Conservation (phyloP, 2,329 filamentous ascomycete genomes). For the Aspergillus aculeatus region DNA sequence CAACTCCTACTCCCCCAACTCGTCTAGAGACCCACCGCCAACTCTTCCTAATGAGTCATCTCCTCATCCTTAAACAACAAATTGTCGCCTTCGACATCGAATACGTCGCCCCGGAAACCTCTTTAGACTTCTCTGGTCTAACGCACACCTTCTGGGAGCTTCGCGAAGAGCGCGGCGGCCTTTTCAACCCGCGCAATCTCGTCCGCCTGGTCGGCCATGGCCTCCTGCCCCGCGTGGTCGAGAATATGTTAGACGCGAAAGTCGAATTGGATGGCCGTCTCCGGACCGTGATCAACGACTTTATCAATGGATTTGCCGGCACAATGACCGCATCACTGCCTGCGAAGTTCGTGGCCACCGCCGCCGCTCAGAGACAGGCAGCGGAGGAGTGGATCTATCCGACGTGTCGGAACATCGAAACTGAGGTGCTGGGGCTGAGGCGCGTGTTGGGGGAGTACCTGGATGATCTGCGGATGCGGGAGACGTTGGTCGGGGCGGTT, state of each 20-base stretch:
- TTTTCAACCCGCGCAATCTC: slow-evolving; percentile 65
- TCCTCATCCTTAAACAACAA: slow-evolving; percentile 92
- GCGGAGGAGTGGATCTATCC: slow-evolving; percentile 44
- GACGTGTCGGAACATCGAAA: slow-evolving; percentile 56
- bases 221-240: slow-evolving; percentile 64
- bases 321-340: slow-evolving; percentile 56
- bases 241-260: slow-evolving; percentile 71
- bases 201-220: slow-evolving; percentile 58
- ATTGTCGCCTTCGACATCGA: slow-evolving; percentile 95
- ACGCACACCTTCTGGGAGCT: slow-evolving; percentile 68
- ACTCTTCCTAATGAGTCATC: slow-evolving; percentile 90
- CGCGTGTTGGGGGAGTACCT: slow-evolving; percentile 61
- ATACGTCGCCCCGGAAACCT: slow-evolving; percentile 64
- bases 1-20: slow-evolving; percentile 60
- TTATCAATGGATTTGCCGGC: slow-evolving; percentile 58
- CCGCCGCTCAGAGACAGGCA: slow-evolving; percentile 33
- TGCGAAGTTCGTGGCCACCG: slow-evolving; percentile 38
- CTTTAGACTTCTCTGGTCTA: slow-evolving; percentile 65
- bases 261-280: slow-evolving; percentile 64
- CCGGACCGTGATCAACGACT: slow-evolving; percentile 64
- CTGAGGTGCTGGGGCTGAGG: slow-evolving; percentile 57
- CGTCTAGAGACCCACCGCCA: slow-evolving; percentile 62
- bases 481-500: slow-evolving; percentile 65
- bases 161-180: slow-evolving; percentile 57
- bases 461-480: slow-evolving; percentile 62